A percentile compares a stretch with the other conserved stretches of the same genome.
Conservation (phyloP, 305 asterid species). For the Fraxinus latifolia region DNA sequence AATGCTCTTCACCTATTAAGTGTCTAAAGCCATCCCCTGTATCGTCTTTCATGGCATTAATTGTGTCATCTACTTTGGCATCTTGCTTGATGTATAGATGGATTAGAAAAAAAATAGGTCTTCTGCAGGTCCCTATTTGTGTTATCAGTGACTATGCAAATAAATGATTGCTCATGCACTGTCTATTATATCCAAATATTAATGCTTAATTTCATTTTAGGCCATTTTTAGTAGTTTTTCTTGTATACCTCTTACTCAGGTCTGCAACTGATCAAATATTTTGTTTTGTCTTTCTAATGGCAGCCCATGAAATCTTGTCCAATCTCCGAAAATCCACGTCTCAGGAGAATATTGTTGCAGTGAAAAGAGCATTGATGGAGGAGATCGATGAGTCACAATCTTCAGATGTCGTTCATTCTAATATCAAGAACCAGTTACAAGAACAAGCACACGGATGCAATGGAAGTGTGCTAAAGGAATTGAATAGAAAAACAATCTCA, state of each 20-base stretch:
- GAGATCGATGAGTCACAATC: slow-evolving; percentile 29
- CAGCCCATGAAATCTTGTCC: slow-evolving; percentile 79
- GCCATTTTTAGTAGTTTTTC: slow-evolving; percentile 9
- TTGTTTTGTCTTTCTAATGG: slow-evolving; percentile 12
- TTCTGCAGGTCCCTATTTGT: not conserved
- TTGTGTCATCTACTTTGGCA: not conserved
- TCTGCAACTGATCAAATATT: slow-evolving; percentile 13
- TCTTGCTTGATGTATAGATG: not conserved
- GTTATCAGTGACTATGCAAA: not conserved
- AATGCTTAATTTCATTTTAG: not conserved
- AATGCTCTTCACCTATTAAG: not conserved
- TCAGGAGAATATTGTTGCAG: slow-evolving; percentile 30
- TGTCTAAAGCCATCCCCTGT: slow-evolving; percentile 7
- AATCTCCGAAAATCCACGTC: slow-evolving; percentile 55
- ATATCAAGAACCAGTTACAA: slow-evolving; percentile 29
- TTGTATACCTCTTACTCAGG: slow-evolving; percentile 13
- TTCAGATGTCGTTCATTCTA: slow-evolving; percentile 37
- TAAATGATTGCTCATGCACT: not conserved
- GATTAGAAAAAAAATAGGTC: slow-evolving; percentile 1
- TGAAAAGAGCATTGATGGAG: slow-evolving; percentile 31
- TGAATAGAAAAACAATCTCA: slow-evolving; percentile 28
- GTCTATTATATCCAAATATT: not conserved
- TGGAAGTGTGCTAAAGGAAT: slow-evolving; percentile 28
- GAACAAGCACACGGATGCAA: slow-evolving; percentile 32
- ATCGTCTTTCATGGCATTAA: not conserved